These are phyloP conservation scores for Rhizophora mangle DNA, from an alignment of 345 rosid genomes.

Conservation along the genomic window DNA sequence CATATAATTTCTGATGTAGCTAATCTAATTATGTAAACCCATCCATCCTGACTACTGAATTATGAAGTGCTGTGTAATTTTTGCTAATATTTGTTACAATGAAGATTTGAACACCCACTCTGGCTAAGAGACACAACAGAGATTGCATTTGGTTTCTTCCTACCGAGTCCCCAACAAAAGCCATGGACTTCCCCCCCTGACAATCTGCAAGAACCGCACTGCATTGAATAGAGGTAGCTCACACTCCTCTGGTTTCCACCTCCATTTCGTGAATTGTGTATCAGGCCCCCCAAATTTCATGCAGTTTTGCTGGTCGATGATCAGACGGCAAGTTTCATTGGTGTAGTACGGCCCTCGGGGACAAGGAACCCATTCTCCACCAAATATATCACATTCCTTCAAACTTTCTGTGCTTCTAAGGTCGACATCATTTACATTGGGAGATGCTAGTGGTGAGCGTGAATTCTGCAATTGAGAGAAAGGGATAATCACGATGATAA, in stretches of 20 bases:
- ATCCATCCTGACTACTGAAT: no score
- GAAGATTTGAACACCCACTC: conserved; percentile 20
- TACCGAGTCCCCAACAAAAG: conserved; percentile 42
- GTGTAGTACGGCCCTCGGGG: conserved; percentile 36
- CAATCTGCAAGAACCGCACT: conserved; percentile 34
- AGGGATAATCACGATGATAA: conserved; percentile 19
- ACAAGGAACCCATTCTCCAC: conserved; percentile 39
- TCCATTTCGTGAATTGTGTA: conserved; percentile 40
- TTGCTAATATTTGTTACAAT: neutral
- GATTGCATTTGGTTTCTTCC: conserved; percentile 51
- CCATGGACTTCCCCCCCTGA: conserved; percentile 45
- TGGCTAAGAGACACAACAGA: conserved; percentile 37
- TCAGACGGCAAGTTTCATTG: conserved; percentile 28
- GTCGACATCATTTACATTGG: neutral
- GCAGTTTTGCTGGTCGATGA: conserved; percentile 43
- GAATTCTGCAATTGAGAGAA: conserved; percentile 14
- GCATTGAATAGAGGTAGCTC: conserved; percentile 40
- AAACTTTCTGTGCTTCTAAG: conserved; percentile 4
- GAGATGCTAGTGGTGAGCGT: conserved; percentile 7
- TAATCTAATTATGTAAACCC: no score
- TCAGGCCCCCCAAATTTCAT: conserved; percentile 41
- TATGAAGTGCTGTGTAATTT: no score
- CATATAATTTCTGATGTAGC: neutral
- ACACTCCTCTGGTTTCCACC: conserved; percentile 44
- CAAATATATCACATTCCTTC: conserved; percentile 33